Evolutionary conservation across 2,329 filamentous ascomycete genomes (phyloP).

Genomic region (Sclerotinia minor): DNA sequence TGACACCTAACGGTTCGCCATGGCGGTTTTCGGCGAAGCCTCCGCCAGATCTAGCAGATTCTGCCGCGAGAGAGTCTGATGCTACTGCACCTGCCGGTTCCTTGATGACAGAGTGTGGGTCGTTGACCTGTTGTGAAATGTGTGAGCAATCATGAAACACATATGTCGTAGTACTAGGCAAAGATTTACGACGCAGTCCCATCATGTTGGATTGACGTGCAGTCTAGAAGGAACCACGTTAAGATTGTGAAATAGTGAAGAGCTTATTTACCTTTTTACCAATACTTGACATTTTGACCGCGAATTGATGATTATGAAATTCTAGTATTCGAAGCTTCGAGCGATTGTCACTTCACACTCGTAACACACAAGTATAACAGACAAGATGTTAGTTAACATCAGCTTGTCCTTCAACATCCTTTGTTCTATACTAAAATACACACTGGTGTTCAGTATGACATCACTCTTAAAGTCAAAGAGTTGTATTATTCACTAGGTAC

Average conservation of each 20-base stretch:
- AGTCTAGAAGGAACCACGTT: background rate
- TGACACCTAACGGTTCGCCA: conserved; percentile 51
- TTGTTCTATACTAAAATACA: conserved; percentile 9
- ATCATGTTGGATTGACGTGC: background rate
- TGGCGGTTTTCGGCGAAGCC: conserved; percentile 61
- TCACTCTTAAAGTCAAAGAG: conserved; percentile 15
- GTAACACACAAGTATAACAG: background rate
- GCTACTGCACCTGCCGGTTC: conserved; percentile 66
- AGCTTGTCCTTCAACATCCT: background rate
- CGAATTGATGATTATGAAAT: background rate
- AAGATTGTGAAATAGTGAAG: background rate
- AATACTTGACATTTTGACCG: conserved; percentile 5
- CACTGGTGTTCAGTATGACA: conserved; percentile 8
- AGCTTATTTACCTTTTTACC: conserved; percentile 12
- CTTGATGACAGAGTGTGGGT: conserved; percentile 49
- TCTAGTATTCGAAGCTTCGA: background rate
- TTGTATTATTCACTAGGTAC: background rate
- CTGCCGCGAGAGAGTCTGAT: conserved; percentile 72
- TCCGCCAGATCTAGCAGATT: conserved; percentile 63
- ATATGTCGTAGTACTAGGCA: background rate
- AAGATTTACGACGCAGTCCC: background rate
- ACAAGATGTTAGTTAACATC: background rate
- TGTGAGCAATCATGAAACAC: conserved; percentile 39
- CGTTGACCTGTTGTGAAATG: conserved; percentile 47
- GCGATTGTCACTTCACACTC: background rate